Conservation (phyloP, 768 basidiomycete species). For the Pleurotus salmoneostramineus region DNA sequence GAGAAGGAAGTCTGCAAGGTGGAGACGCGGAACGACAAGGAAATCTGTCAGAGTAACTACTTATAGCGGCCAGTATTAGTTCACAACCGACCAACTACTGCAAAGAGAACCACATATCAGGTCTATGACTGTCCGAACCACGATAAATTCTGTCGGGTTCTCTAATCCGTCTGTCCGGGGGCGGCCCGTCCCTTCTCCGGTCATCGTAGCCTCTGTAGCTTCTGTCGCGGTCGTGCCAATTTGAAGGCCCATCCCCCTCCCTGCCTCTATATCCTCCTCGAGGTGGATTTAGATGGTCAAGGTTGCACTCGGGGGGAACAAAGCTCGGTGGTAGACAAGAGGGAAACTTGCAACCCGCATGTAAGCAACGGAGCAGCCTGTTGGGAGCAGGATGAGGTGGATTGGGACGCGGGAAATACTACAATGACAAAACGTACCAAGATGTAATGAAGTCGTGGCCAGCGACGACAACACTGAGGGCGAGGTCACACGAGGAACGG, state of each 20-base stretch:
- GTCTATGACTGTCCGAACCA: background rate
- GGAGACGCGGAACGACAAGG: background rate
- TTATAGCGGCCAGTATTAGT: background rate
- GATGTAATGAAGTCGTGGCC: too few species aligned
- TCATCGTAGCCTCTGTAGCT: conserved; percentile 17
- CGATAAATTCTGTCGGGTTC: background rate
- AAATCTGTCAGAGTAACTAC: background rate
- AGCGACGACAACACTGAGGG: too few species aligned
- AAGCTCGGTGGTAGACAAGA: too few species aligned
- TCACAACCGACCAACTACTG: background rate
- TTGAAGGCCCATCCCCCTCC: background rate
- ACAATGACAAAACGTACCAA: too few species aligned
- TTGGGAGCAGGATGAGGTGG: too few species aligned
- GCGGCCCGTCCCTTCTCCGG: conserved; percentile 17
- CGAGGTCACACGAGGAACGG: too few species aligned
- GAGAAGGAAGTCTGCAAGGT: conserved; percentile 14
- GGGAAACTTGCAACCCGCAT: too few species aligned
- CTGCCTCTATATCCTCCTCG: background rate
- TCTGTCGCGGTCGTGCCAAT: conserved; percentile 13
- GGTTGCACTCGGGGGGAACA: too few species aligned
- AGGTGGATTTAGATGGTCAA: too few species aligned
- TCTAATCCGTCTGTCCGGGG: conserved; percentile 15
- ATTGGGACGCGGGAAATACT: too few species aligned
- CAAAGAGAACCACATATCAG: background rate
- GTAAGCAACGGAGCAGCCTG: too few species aligned